These are phyloP conservation scores for Bipolaris bicolor DNA, from an alignment of 2,329 filamentous ascomycete genomes.

Conservation along the genomic window DNA sequence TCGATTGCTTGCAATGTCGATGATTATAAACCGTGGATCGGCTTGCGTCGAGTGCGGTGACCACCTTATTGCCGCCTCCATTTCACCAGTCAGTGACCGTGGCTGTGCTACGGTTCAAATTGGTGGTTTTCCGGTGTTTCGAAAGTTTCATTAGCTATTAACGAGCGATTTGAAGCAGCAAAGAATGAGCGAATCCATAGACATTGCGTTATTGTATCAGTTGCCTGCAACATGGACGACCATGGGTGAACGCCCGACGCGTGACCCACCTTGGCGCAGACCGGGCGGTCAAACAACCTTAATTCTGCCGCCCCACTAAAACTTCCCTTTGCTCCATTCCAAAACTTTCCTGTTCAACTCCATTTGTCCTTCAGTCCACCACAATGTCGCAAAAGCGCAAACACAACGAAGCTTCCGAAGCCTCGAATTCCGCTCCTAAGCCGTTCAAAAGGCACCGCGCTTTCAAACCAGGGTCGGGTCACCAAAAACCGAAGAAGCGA, in stretches of 20 bases:
- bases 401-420: conserved; percentile 29
- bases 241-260: conserved; percentile 27
- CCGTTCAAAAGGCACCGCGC: conserved; percentile 35
- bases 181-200: background rate
- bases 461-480: conserved; percentile 25
- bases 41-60: conserved; percentile 62
- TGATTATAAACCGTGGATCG: conserved; percentile 64
- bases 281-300: conserved; percentile 23
- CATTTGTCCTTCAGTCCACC: conserved; percentile 1
- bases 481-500: conserved; percentile 26
- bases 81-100: conserved; percentile 38
- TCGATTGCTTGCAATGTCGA: conserved; percentile 66
- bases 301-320: conserved; percentile 43
- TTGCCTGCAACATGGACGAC: background rate
- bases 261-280: conserved; percentile 30
- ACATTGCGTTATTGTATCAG: background rate
- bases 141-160: background rate
- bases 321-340: conserved; percentile 25
- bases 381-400: conserved; percentile 48
- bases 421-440: conserved; percentile 15
- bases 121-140: background rate
- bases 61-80: conserved; percentile 69
- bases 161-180: background rate
- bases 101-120: background rate
- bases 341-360: conserved; percentile 12